A percentile compares a stretch with the other conserved stretches of the same genome.
These are phyloP conservation scores for Metschnikowia aberdeeniae DNA, from an alignment of 805 yeast species.

Conservation along the genomic window DNA sequence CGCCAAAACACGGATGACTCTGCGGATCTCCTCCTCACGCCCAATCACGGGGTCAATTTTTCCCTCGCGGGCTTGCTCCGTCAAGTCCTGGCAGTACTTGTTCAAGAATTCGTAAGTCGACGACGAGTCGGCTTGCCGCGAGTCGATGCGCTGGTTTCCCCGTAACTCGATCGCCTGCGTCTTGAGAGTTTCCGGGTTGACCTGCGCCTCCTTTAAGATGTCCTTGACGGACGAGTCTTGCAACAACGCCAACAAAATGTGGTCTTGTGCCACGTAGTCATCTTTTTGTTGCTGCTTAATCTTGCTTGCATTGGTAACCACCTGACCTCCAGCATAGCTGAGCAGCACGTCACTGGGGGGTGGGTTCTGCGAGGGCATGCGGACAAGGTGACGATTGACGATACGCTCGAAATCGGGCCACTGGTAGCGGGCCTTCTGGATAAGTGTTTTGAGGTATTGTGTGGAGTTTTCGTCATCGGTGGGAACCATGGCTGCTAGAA, in stretches of 20 bases:
- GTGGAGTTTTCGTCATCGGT: conserved; percentile 46
- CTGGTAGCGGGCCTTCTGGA: conserved; percentile 85
- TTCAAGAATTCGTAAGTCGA: conserved; percentile 75
- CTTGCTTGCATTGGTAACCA: conserved; percentile 69
- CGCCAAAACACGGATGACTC: conserved; percentile 92
- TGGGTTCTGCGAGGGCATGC: conserved; percentile 84
- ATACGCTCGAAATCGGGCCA: conserved; percentile 75
- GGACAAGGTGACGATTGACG: conserved; percentile 76
- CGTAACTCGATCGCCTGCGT: conserved; percentile 76
- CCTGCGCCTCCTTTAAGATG: conserved; percentile 65
- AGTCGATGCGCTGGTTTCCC: conserved; percentile 88
- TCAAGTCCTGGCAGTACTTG: conserved; percentile 91
- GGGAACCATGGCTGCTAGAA: conserved; percentile 86
- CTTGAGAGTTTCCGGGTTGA: conserved; percentile 68
- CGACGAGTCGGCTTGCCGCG: conserved; percentile 90
- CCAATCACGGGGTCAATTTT: conserved; percentile 98
- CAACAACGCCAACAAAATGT: conserved; percentile 75
- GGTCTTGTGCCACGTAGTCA: conserved; percentile 90
- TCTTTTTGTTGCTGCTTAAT: conserved; percentile 87
- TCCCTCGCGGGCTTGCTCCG: conserved; percentile 90
- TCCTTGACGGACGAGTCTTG: conserved; percentile 71
- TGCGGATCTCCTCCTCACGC: conserved; percentile 95
- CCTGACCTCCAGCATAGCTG: conserved; percentile 69
- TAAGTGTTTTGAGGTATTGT: conserved; percentile 68
- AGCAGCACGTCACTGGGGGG: conserved; percentile 81